Evolutionary conservation across 306 rosid genomes (phyloP), one percentile per base, ranked within the genome.

Genomic region (Alnus glutinosa): DNA sequence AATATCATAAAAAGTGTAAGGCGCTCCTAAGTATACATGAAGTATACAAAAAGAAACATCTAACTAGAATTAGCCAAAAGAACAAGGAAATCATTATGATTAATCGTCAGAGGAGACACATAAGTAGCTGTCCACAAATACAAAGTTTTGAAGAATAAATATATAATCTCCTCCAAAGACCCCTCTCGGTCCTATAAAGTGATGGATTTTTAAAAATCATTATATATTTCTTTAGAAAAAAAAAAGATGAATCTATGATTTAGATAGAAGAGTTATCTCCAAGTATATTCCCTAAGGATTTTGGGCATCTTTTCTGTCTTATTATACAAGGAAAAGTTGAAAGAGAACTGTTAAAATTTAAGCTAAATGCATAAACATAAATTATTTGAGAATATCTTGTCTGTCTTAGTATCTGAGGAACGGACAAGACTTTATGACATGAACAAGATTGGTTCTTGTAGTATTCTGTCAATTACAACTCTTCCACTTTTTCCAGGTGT

Each of bases 401-500:
- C 66, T 7, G 13, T 3, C 64, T 58, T 67, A 5, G 7, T 67
- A 67, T 49, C 52, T 49, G 14, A 39, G 50, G 32, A 30, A 14
- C 18, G 75, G 42, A 15, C 19, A 30, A 12, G 44, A 9, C 44
- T 46, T 42, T 30, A 3, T 12, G n/a, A 23, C 58, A 11, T 47
- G 75, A 16, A 11, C n/a, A 48, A n/a, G 75, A 47, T 16, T 49
- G 75, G 13, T 66, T 81, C 51, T 69, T 46, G 23, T 42, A 30
- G 61, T 36, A 50, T 58, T 61, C 19, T 66, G 54, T 14, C 73
- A 67, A 76, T 75, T 23, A 59, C 32, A 37, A 55, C 14, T 34
- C 39, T 64, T 63, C 47, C 72, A 34, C 51, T 75, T 46, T 76
- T 89, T 90, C 75, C 91, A 96, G 99, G 92, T 88, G 77, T 78